phyloP scores from a whole-genome alignment of 805 yeast genomes.

The Cyberlindnera sargentensis region DNA sequence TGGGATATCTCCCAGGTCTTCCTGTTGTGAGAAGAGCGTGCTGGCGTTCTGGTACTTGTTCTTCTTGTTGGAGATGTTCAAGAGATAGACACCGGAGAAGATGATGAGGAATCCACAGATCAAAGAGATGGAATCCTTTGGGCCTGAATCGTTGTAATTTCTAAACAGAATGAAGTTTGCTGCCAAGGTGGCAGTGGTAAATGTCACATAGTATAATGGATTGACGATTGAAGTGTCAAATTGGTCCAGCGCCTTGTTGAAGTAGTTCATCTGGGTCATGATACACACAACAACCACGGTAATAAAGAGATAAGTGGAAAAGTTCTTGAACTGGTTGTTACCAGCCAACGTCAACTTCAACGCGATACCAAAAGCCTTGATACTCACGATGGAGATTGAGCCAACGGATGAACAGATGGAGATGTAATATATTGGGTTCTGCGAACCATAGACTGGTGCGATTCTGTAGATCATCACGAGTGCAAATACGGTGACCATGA shows the following conservation, averaged over 20 bases:
- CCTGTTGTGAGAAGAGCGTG: conserved; percentile 34
- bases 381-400: conserved; percentile 83
- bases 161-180: conserved; percentile 83
- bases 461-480: conserved; percentile 74
- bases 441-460: conserved; percentile 73
- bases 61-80: conserved; percentile 68
- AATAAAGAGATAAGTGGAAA: conserved; percentile 77
- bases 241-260: conserved; percentile 89
- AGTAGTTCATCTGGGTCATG: conserved; percentile 86
- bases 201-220: conserved; percentile 85
- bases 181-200: conserved; percentile 78
- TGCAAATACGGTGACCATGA: conserved; percentile 58
- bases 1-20: conserved; percentile 64
- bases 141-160: conserved; percentile 79
- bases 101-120: conserved; percentile 82
- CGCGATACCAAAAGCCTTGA: conserved; percentile 91
- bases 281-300: conserved; percentile 75
- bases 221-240: conserved; percentile 90
- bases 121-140: conserved; percentile 73
- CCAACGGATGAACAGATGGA: conserved; percentile 89
- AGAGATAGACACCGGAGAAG: conserved; percentile 78
- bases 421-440: conserved; percentile 82
- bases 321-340: conserved; percentile 79
- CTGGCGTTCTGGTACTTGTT: conserved; percentile 36
- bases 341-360: conserved; percentile 78